phyloP scores from a whole-genome alignment of 257 asterid species.

The Striga asiatica region DNA sequence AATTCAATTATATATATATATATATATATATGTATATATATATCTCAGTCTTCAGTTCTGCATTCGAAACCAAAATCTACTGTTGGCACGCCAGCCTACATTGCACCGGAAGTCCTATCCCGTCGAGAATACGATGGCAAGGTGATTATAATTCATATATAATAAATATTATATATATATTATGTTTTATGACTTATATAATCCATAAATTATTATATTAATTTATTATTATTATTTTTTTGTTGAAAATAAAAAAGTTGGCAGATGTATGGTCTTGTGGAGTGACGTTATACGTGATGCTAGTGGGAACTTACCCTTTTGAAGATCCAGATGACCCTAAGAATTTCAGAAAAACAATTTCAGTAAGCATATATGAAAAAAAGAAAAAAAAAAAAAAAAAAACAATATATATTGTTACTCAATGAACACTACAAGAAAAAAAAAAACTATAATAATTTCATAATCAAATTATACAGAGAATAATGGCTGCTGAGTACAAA shows the following conservation, averaged over 20 bases:
- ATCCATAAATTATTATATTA: too few relatives aligned
- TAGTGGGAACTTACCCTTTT: slow-evolving; percentile 43
- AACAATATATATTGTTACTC: too few relatives aligned
- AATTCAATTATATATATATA: too few relatives aligned
- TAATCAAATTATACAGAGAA: slow-evolving; percentile 24
- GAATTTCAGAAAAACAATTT: slow-evolving; percentile 36
- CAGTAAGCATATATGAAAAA: slow-evolving; percentile 1
- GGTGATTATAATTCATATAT: slow-evolving; percentile 9
- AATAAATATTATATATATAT: not conserved
- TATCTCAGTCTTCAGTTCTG: not conserved
- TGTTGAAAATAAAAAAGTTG: slow-evolving; percentile 22
- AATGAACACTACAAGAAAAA: too few relatives aligned
- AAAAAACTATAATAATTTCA: not conserved
- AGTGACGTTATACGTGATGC: slow-evolving; percentile 40
- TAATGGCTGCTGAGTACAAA: slow-evolving; percentile 36
- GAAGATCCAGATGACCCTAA: slow-evolving; percentile 40
- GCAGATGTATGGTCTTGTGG: slow-evolving; percentile 55
- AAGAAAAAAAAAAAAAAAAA: not conserved
- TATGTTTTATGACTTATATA: not conserved
- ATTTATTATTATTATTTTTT: too few relatives aligned
- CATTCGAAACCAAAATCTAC: slow-evolving; percentile 42
- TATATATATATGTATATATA: not conserved
- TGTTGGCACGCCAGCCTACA: slow-evolving; percentile 58
- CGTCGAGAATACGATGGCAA: slow-evolving; percentile 54
- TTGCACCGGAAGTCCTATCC: slow-evolving; percentile 52